Conservation (phyloP, 2,329 filamentous ascomycete species). For the Aspergillus glaucus region DNA sequence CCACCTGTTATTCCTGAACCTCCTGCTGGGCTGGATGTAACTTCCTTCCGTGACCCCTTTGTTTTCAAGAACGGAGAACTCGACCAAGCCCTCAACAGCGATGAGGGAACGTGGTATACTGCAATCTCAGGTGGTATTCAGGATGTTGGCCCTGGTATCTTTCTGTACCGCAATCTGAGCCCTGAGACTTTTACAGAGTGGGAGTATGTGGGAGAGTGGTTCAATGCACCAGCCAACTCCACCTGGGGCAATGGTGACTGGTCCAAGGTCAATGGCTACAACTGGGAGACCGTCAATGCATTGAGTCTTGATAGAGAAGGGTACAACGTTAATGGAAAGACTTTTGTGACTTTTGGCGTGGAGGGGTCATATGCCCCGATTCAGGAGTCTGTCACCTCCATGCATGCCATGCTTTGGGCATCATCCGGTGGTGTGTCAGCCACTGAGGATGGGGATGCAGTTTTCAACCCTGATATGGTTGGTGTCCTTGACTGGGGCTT, state of each 20-base stretch:
- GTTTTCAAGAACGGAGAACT: slow-evolving; percentile 11
- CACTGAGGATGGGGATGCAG: slow-evolving; percentile 1
- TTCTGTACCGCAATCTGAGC: slow-evolving; percentile 13
- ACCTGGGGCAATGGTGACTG: slow-evolving; percentile 16
- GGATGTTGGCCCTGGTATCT: slow-evolving; percentile 8
- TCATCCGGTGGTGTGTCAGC: slow-evolving; percentile 5
- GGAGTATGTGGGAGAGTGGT: slow-evolving; percentile 16
- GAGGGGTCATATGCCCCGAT: slow-evolving; percentile 10
- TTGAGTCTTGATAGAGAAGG: slow-evolving; percentile 10
- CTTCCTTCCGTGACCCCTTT: slow-evolving; percentile 15
- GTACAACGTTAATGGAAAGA: slow-evolving; percentile 10
- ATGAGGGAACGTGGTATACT: slow-evolving; percentile 12
- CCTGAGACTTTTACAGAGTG: slow-evolving; percentile 10
- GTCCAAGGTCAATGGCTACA: slow-evolving; percentile 15
- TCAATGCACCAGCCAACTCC: slow-evolving; percentile 12
- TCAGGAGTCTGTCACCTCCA: slow-evolving; percentile 7
- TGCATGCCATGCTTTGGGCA: slow-evolving; percentile 16
- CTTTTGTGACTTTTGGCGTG: slow-evolving; percentile 12
- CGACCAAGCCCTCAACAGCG: slow-evolving; percentile 5
- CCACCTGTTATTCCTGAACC: slow-evolving; percentile 39
- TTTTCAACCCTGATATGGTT: slow-evolving; percentile 13
- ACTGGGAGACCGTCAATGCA: slow-evolving; percentile 14
- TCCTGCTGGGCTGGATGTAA: slow-evolving; percentile 12
- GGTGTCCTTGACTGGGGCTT: slow-evolving; percentile 15
- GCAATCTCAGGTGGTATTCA: slow-evolving; percentile 15